A percentile compares a stretch with the other conserved stretches of the same genome.
Conservation (phyloP, 73 alveolate species). For the Blepharisma japonicum region DNA sequence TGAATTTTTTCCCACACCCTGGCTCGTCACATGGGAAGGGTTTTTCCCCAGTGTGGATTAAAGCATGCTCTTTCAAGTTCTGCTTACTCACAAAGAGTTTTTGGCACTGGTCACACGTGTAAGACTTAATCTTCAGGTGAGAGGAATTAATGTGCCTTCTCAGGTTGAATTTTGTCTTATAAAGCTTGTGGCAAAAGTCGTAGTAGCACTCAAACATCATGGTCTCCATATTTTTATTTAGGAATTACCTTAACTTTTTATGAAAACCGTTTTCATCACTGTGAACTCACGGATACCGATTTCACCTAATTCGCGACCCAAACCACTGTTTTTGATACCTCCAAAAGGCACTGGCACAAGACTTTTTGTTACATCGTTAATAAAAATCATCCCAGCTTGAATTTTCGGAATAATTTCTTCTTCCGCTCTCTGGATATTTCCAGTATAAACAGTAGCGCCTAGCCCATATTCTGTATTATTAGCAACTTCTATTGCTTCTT, state of each 20-base stretch:
- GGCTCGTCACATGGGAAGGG: too few species aligned
- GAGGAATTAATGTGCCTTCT: conserved; percentile 6
- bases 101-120: conserved; percentile 29
- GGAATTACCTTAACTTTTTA: background rate
- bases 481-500: conserved; percentile 82
- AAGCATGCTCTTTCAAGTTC: conserved; percentile 6
- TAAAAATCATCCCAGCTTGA: conserved; percentile 71
- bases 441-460: conserved; percentile 78
- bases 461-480: conserved; percentile 88
- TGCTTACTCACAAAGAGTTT: conserved; percentile 1
- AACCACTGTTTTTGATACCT: conserved; percentile 77
- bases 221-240: too few species aligned
- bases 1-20: too few species aligned
- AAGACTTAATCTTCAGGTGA: conserved; percentile 1
- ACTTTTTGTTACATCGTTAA: conserved; percentile 50
- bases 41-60: background rate
- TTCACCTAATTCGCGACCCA: conserved; percentile 69
- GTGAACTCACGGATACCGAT: conserved; percentile 37
- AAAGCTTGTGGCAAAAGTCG: conserved; percentile 4
- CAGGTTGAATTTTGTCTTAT: conserved; percentile 10
- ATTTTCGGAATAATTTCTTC: conserved; percentile 32
- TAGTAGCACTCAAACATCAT: conserved; percentile 22
- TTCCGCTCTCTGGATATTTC: conserved; percentile 42
- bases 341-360: conserved; percentile 72
- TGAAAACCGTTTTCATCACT: conserved; percentile 4